These are phyloP conservation scores for Aschersonia sp. DNA, from an alignment of 2,329 filamentous ascomycete species.

Conservation along the genomic window DNA sequence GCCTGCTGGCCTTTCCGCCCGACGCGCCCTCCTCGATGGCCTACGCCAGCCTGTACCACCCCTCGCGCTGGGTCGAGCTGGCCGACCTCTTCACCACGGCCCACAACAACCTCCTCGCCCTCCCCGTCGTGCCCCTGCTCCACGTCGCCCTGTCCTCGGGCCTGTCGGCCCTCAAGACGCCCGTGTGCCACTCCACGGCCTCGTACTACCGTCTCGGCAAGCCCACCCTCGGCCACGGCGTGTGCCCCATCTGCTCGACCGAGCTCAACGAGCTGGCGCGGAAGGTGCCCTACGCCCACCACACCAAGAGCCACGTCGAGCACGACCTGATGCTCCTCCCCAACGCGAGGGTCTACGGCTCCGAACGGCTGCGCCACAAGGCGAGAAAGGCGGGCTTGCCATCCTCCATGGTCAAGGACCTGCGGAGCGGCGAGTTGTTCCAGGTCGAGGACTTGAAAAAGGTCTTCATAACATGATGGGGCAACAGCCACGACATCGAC, in stretches of 20 bases:
- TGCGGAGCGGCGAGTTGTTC: constrained; percentile 59
- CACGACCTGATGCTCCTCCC: constrained; percentile 75
- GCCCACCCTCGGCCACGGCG: constrained; percentile 47
- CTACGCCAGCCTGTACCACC: constrained; percentile 51
- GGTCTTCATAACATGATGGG: constrained; percentile 67
- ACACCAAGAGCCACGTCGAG: constrained; percentile 87
- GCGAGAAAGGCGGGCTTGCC: constrained; percentile 65
- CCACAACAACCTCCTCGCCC: constrained; percentile 71
- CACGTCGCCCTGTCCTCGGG: constrained; percentile 85
- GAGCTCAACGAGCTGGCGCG: constrained; percentile 86
- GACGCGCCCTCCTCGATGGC: constrained; percentile 24
- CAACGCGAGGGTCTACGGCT: constrained; percentile 75
- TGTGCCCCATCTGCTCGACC: constrained; percentile 91
- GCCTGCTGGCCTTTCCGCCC: constrained; percentile 61
- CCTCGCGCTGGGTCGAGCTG: constrained; percentile 59
- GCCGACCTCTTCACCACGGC: constrained; percentile 71
- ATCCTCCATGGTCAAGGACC: constrained; percentile 57
- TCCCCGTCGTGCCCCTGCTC: constrained; percentile 71
- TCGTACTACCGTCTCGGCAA: constrained; percentile 20
- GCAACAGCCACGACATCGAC: neutral
- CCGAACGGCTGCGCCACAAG: constrained; percentile 57
- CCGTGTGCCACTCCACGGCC: constrained; percentile 66
- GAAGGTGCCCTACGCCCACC: constrained; percentile 84
- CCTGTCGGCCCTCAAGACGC: constrained; percentile 88
- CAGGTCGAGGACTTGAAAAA: constrained; percentile 54